These are phyloP conservation scores for Pterocarpus santalinus DNA, from an alignment of 306 rosid species.

Conservation along the genomic window DNA sequence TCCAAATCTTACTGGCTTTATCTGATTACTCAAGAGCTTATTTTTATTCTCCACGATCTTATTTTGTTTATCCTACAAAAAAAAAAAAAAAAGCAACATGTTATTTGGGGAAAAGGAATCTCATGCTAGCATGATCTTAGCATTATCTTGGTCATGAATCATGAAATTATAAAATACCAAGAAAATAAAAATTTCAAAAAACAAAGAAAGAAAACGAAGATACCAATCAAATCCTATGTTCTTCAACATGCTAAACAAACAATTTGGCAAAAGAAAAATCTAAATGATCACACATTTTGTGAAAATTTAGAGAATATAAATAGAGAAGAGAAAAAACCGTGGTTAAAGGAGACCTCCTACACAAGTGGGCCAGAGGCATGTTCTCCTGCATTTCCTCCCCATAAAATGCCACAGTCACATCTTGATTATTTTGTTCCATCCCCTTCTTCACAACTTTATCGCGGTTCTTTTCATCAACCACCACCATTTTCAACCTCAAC, in stretches of 20 bases:
- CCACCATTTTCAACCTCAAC: slow-evolving; percentile 35
- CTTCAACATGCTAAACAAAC: slow-evolving; percentile 4
- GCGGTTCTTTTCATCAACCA: slow-evolving; percentile 8
- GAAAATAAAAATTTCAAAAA: neutral
- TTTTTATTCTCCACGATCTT: slow-evolving; percentile 56
- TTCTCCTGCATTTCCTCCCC: slow-evolving; percentile 34
- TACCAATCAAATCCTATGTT: neutral
- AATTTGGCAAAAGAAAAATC: neutral
- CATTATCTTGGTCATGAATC: neutral
- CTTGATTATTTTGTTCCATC: slow-evolving; percentile 35
- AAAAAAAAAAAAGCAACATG: slow-evolving; percentile 37
- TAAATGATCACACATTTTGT: neutral
- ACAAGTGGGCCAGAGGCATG: slow-evolving; percentile 43
- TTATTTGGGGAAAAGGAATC: neutral
- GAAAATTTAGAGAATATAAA: neutral
- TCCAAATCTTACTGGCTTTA: slow-evolving; percentile 60
- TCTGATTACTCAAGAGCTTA: slow-evolving; percentile 49
- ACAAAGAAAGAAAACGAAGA: neutral
- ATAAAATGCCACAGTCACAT: slow-evolving; percentile 37
- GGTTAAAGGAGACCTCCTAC: slow-evolving; percentile 47
- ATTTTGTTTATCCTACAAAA: slow-evolving; percentile 58
- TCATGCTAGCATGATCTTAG: slow-evolving; percentile 6
- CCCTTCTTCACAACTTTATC: slow-evolving; percentile 36
- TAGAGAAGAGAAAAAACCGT: slow-evolving; percentile 48
- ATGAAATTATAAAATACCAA: neutral